phyloP scores from a whole-genome alignment of 2,329 filamentous ascomycete genomes.

The Lecanosticta acicola region DNA sequence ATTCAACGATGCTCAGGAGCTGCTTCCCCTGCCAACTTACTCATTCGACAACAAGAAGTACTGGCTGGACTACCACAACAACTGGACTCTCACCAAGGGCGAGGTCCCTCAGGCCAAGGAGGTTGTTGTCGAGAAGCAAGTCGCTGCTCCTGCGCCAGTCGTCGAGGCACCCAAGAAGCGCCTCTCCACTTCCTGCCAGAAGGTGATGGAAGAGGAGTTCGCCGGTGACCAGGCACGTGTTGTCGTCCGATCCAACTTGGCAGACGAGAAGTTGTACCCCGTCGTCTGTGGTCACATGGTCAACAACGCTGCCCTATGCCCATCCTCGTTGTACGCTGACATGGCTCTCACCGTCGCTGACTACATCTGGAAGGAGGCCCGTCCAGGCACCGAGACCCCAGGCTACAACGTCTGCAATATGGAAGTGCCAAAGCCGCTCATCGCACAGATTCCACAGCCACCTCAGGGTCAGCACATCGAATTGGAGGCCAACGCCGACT shows the following conservation, averaged over 20 bases:
- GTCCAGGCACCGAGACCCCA: constrained; percentile 51
- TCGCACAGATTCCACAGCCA: constrained; percentile 49
- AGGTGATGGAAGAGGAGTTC: constrained; percentile 57
- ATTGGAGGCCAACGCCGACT: constrained; percentile 56
- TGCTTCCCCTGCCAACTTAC: constrained; percentile 64
- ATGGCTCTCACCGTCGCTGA: constrained; percentile 61
- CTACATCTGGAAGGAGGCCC: constrained; percentile 61
- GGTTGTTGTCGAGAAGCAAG: constrained; percentile 34
- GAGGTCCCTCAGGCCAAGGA: constrained; percentile 44
- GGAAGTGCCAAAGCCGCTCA: constrained; percentile 65
- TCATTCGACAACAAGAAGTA: constrained; percentile 66
- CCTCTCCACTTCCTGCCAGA: constrained; percentile 61
- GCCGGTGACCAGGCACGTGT: constrained; percentile 55
- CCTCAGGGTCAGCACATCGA: constrained; percentile 54
- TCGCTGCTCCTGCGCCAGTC: constrained; percentile 32
- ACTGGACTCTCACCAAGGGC: constrained; percentile 67
- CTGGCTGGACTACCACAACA: constrained; percentile 65
- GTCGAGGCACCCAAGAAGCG: constrained; percentile 47
- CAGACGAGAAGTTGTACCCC: constrained; percentile 56
- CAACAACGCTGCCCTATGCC: constrained; percentile 61
- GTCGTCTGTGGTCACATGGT: constrained; percentile 62
- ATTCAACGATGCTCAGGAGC: constrained; percentile 52
- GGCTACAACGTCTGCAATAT: constrained; percentile 62
- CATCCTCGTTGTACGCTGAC: constrained; percentile 59
- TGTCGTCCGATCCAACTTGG: constrained; percentile 61